A percentile compares a stretch with the other conserved stretches of the same genome.
Evolutionary conservation across 1,284 basidiomycete genomes (phyloP).

Genomic region (Golubevia pallescens): DNA sequence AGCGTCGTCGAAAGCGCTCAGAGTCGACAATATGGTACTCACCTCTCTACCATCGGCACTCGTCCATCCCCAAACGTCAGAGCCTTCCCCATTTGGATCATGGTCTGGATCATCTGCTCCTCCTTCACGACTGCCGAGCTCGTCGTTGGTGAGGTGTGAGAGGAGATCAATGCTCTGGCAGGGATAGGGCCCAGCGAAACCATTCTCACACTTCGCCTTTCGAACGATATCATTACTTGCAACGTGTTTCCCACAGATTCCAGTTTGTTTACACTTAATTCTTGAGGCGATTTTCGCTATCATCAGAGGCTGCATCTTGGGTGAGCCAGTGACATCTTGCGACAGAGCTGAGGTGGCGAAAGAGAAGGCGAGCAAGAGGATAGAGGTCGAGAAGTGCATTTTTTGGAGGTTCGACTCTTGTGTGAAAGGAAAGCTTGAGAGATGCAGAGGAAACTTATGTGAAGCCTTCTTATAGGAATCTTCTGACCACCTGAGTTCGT

Average conservation of each 20-base stretch:
- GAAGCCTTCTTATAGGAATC: too few species aligned
- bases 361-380: too few species aligned
- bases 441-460: too few species aligned
- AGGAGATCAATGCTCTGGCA: neutral
- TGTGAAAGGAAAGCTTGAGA: too few species aligned
- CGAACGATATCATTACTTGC: neutral
- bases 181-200: neutral
- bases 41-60: neutral
- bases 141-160: neutral
- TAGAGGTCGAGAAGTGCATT: too few species aligned
- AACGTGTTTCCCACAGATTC: neutral
- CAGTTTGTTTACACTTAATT: neutral
- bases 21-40: neutral
- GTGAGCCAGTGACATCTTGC: too few species aligned
- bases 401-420: too few species aligned
- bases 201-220: neutral
- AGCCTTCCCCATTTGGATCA: neutral
- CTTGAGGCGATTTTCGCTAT: too few species aligned
- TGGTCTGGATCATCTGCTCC: neutral
- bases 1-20: neutral
- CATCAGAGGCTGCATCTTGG: too few species aligned
- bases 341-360: too few species aligned
- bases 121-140: neutral
- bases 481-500: too few species aligned
- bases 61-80: neutral